Percentiles rank a stretch among this genome's conserved stretches.
phyloP scores from a whole-genome alignment of 345 rosid genomes.

The Populus davidiana region DNA sequence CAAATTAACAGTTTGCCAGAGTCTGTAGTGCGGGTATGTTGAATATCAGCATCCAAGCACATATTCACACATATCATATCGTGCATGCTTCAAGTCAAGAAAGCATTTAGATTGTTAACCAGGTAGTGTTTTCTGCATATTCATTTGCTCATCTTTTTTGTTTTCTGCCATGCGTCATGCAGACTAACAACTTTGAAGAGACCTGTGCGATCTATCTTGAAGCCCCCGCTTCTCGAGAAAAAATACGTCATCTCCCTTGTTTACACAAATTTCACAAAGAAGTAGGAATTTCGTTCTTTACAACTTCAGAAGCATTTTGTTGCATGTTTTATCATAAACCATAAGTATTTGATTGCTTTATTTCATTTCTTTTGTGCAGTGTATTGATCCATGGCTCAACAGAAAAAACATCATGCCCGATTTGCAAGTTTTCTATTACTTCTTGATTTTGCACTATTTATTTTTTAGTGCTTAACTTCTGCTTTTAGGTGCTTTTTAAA shows the following conservation, averaged over 20 bases:
- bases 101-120: background rate
- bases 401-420: conserved; percentile 77
- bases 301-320: conserved; percentile 1
- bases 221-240: conserved; percentile 67
- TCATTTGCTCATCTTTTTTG: background rate
- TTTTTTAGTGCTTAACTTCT: background rate
- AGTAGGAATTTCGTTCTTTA: conserved; percentile 35
- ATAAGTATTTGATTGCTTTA: conserved; percentile 5
- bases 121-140: background rate
- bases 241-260: conserved; percentile 93
- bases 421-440: conserved; percentile 78
- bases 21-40: conserved; percentile 47
- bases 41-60: background rate
- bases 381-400: conserved; percentile 93
- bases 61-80: conserved; percentile 31
- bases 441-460: conserved; percentile 3
- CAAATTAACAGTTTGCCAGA: conserved; percentile 77
- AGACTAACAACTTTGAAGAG: conserved; percentile 64
- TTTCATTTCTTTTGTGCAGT: conserved; percentile 40
- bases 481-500: too few species aligned
- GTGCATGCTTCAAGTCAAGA: background rate
- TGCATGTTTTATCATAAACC: background rate
- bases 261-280: conserved; percentile 95
- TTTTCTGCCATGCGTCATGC: conserved; percentile 5
- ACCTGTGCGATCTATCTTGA: conserved; percentile 86